These are phyloP conservation scores for Myrica gale DNA, from an alignment of 306 rosid genomes.

Conservation along the genomic window DNA sequence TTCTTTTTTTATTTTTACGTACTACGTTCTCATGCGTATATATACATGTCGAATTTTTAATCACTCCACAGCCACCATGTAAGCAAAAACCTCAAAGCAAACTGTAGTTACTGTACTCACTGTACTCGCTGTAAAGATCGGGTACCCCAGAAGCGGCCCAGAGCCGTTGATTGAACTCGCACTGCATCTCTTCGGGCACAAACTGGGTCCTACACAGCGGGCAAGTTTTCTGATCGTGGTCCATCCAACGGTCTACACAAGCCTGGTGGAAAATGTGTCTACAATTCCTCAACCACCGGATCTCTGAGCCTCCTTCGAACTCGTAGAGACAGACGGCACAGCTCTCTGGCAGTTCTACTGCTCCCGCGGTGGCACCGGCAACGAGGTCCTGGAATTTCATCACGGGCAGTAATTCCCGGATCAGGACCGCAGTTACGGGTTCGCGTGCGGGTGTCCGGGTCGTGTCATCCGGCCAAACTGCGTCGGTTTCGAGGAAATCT, in stretches of 20 bases:
- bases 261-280: constrained; percentile 78
- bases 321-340: constrained; percentile 83
- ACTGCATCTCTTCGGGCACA: constrained; percentile 53
- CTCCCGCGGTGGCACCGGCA: neutral
- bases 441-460: constrained; percentile 32
- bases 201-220: constrained; percentile 81
- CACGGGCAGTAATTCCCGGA: constrained; percentile 70
- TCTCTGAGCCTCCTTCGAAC: constrained; percentile 61
- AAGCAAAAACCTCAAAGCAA: constrained; percentile 27
- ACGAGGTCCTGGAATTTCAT: constrained; percentile 38
- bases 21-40: constrained; percentile 15
- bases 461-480: constrained; percentile 40
- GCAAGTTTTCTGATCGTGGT: constrained; percentile 85
- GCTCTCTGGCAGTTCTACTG: constrained; percentile 39
- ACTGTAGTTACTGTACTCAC: constrained; percentile 34
- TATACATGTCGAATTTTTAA: constrained; percentile 25
- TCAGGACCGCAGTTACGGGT: constrained; percentile 57
- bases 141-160: constrained; percentile 58
- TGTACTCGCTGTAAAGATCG: constrained; percentile 38
- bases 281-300: constrained; percentile 77
- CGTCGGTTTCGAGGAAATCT: constrained; percentile 58
- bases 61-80: neutral
- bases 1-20: neutral
- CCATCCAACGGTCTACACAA: constrained; percentile 95
- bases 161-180: constrained; percentile 64